phyloP scores from a whole-genome alignment of 1,284 basidiomycete genomes.

The Naganishia liquefaciens region DNA sequence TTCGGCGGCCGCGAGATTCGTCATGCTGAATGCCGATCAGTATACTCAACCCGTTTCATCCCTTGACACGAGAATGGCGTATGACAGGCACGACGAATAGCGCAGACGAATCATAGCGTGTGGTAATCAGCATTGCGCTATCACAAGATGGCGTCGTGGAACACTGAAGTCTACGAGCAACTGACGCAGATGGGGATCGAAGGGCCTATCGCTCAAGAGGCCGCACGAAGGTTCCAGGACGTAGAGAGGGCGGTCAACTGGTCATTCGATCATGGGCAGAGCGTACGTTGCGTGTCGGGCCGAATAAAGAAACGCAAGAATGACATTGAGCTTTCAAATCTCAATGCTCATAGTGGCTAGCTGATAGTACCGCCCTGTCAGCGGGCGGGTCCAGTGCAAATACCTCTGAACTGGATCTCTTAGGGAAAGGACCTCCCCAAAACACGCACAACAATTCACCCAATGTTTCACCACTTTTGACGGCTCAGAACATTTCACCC shows the following conservation, averaged over 20 bases:
- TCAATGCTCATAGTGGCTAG: conserved; percentile 6
- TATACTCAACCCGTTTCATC: background rate
- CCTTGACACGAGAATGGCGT: background rate
- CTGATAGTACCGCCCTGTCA: conserved; percentile 27
- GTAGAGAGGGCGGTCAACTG: conserved; percentile 23
- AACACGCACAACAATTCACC: conserved; percentile 24
- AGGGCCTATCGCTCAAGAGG: conserved; percentile 19
- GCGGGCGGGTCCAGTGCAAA: background rate
- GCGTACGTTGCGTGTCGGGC: background rate
- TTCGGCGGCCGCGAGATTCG: conserved; percentile 14
- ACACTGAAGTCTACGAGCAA: conserved; percentile 7
- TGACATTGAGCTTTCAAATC: too few species aligned
- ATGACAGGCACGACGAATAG: background rate
- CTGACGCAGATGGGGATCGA: conserved; percentile 23
- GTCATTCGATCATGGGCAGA: conserved; percentile 25
- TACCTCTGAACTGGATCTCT: background rate
- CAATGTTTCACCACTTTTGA: conserved; percentile 8
- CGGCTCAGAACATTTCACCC: conserved; percentile 12
- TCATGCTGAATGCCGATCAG: background rate
- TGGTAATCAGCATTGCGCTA: background rate
- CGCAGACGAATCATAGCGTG: too few species aligned
- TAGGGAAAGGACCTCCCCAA: conserved; percentile 17
- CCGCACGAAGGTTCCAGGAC: conserved; percentile 18
- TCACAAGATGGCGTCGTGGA: background rate
- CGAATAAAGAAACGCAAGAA: too few species aligned